Evolutionary conservation across 805 yeast genomes (phyloP).

Genomic region (Candida ponderosae): DNA sequence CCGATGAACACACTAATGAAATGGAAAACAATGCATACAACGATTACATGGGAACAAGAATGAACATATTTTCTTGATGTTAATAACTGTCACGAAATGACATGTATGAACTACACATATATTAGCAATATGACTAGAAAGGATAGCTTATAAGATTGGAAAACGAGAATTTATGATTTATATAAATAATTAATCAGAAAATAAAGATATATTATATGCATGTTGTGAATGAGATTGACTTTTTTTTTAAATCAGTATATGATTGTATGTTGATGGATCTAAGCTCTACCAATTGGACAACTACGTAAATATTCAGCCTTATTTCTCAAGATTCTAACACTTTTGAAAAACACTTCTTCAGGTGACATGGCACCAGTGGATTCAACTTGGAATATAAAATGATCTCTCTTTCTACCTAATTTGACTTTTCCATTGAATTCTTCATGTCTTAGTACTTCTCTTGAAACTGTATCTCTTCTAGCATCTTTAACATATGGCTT

Average conservation of each 20-base stretch:
- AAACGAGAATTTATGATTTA: too few relatives aligned
- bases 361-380: constrained; percentile 96
- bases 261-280: too few relatives aligned
- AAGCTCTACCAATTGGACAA: constrained; percentile 63
- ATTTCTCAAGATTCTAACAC: constrained; percentile 75
- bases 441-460: constrained; percentile 91
- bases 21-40: neutral
- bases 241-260: too few relatives aligned
- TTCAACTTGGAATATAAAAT: constrained; percentile 91
- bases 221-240: neutral
- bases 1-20: too few relatives aligned
- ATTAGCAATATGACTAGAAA: too few relatives aligned
- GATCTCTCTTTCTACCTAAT: constrained; percentile 86
- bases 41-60: neutral
- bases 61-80: constrained; percentile 2
- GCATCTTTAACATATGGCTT: constrained; percentile 83
- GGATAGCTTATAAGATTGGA: too few relatives aligned
- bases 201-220: neutral
- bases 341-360: constrained; percentile 89
- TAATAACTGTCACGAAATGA: neutral
- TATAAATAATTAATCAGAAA: constrained; percentile 1
- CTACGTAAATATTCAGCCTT: constrained; percentile 75
- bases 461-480: constrained; percentile 91
- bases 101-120: neutral
- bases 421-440: constrained; percentile 87